Evolutionary conservation across 805 yeast genomes (phyloP), one percentile per base, ranked within the genome.

Genomic region (Saccharomyces kudriavzevii): DNA sequence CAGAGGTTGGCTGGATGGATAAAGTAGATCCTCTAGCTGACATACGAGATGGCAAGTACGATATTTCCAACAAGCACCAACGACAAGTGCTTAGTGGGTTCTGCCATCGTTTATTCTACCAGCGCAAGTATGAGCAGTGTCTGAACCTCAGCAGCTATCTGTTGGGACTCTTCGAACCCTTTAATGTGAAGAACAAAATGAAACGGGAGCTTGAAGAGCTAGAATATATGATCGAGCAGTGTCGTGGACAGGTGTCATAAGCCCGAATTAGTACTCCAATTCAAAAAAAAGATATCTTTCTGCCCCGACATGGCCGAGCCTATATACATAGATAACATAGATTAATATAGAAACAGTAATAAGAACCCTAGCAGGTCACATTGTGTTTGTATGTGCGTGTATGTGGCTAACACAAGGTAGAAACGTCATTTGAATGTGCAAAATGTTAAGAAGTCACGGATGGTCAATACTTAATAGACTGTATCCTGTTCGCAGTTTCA

Each of bases 61-160:
- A 62, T 4, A 59, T 61, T n/a, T 63, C 71, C 4, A 52, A 60
- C 0, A 87, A 87, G 58, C 74, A 80, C 2, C 82, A 79, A 50
- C 71, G 89, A 50, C 82, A 77, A 14, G 72, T 72, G 47, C 62
- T 85, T 28, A 74, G 83, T 48, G 80, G 81, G 55, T 80, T 83
- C 9, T 76, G 87, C 30, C 90, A 87, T 58, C 70, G 82, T 56
- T 75, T 82, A 1, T 89, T 84, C 63, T 89, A 72, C 63, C 60
- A 71, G 49, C 72, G 79, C 49, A 69, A 81, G 40, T 89, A 82
- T 60, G 40, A 53, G 0, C 69, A 70, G 49, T 87, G 94, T 54
- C 64, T 80, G 14, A 70, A 73, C 46, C 67, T 76, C 27, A 72
- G 82, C 40, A 65, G 71, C 14, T 54, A 30, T 5, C 75, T 79